phyloP scores from a whole-genome alignment of 768 basidiomycete species.

The Tylopilus subfusipes region DNA sequence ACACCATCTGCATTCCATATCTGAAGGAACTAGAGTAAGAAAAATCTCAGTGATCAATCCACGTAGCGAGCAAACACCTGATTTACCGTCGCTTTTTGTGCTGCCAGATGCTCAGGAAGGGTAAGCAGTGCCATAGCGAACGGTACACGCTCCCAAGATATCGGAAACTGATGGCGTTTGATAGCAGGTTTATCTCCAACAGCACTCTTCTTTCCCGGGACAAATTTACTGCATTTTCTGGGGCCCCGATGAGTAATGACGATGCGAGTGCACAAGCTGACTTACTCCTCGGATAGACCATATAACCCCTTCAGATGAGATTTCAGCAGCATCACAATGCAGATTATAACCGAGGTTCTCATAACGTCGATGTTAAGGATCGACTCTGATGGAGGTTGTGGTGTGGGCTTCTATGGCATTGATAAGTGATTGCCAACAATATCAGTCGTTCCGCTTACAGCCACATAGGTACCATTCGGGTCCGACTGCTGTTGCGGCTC shows the following conservation, averaged over 20 bases:
- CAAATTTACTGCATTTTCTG: conserved; percentile 91
- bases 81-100: conserved; percentile 65
- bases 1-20: conserved; percentile 84
- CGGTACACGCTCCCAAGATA: conserved; percentile 73
- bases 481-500: conserved; percentile 18
- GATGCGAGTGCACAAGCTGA: conserved; percentile 5
- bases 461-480: background rate
- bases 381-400: background rate
- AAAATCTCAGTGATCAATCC: conserved; percentile 1
- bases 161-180: conserved; percentile 56
- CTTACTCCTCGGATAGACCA: conserved; percentile 88
- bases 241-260: background rate
- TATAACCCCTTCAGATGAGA: conserved; percentile 81
- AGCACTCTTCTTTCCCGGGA: conserved; percentile 84
- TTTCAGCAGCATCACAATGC: conserved; percentile 86
- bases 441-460: conserved; percentile 1
- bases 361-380: conserved; percentile 35
- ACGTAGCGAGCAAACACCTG: conserved; percentile 8
- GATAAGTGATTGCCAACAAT: background rate
- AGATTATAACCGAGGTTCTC: conserved; percentile 71
- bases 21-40: conserved; percentile 57
- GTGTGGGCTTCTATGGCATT: background rate
- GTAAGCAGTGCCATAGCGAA: conserved; percentile 59
- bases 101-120: conserved; percentile 56
- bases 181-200: conserved; percentile 79